Conservation (phyloP, 768 basidiomycete species). For the Wakefieldia striispora region DNA sequence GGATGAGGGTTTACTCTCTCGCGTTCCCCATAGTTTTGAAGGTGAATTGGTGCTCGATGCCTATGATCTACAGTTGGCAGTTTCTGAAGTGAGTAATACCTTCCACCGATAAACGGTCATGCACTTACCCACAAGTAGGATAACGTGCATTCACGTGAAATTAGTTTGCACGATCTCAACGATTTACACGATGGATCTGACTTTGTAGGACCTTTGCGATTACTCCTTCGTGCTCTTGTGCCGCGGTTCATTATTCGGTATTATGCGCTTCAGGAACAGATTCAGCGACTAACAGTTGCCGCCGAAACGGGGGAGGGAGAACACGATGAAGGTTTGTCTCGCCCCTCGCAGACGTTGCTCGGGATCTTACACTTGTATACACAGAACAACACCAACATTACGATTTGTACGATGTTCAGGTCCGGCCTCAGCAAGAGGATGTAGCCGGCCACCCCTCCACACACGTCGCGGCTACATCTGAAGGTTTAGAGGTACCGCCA, state of each 20-base stretch:
- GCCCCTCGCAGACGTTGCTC: neutral
- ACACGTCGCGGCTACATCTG: neutral
- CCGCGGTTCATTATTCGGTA: conserved; percentile 71
- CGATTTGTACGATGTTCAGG: conserved; percentile 7
- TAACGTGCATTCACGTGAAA: conserved; percentile 64
- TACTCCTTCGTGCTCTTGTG: conserved; percentile 44
- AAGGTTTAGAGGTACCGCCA: neutral
- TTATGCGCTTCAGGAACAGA: conserved; percentile 58
- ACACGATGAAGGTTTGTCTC: conserved; percentile 21
- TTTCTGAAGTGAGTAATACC: conserved; percentile 56
- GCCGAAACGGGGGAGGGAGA: conserved; percentile 16
- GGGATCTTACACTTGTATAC: neutral
- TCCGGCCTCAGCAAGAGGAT: conserved; percentile 7
- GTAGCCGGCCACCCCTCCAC: neutral
- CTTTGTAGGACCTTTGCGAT: conserved; percentile 59
- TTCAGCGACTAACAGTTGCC: conserved; percentile 38
- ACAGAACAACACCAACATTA: conserved; percentile 17
- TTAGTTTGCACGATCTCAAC: conserved; percentile 71
- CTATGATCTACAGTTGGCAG: conserved; percentile 60
- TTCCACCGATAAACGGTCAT: neutral
- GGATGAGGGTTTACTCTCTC: conserved; percentile 48
- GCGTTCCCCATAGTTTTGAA: conserved; percentile 46
- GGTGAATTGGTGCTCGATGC: conserved; percentile 70
- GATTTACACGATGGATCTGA: conserved; percentile 65
- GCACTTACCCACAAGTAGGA: conserved; percentile 44